A percentile compares a stretch with the other conserved stretches of the same genome.
These are phyloP conservation scores for Telfairia occidentalis DNA, from an alignment of 331 rosid genomes.

Conservation along the genomic window DNA sequence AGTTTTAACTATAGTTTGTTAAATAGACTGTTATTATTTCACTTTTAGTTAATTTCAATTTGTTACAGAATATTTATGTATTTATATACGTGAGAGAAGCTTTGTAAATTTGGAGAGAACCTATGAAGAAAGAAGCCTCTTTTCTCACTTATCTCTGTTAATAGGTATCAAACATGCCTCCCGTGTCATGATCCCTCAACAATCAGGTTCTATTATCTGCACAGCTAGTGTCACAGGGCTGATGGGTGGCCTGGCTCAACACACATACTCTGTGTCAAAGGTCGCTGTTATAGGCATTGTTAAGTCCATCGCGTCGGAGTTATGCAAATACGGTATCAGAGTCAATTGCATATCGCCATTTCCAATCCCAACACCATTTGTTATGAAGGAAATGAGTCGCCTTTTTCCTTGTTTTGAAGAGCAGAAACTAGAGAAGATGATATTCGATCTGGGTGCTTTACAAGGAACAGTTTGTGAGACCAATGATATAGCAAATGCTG, in stretches of 20 bases:
- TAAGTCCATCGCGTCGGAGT: constrained; percentile 58
- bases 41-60: too few species aligned
- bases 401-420: constrained; percentile 35
- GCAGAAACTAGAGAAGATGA: constrained; percentile 26
- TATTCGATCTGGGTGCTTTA: constrained; percentile 34
- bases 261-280: constrained; percentile 64
- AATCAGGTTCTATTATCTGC: constrained; percentile 58
- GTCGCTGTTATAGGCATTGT: constrained; percentile 57
- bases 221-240: constrained; percentile 72
- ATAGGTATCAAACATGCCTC: constrained; percentile 82
- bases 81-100: too few species aligned
- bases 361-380: constrained; percentile 59
- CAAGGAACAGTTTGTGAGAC: constrained; percentile 63
- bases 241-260: constrained; percentile 67
- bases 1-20: too few species aligned
- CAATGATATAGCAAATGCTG: constrained; percentile 66
- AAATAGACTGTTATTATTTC: too few species aligned
- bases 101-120: too few species aligned
- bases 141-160: too few species aligned
- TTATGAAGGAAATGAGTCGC: constrained; percentile 34
- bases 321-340: constrained; percentile 52
- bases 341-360: constrained; percentile 70
- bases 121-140: too few species aligned
- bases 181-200: constrained; percentile 64
- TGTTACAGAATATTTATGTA: too few species aligned